Evolutionary conservation across 2,329 filamentous ascomycete species (phyloP), one percentile per base, ranked within the genome.

Genomic region (Xylariaceae sp.): DNA sequence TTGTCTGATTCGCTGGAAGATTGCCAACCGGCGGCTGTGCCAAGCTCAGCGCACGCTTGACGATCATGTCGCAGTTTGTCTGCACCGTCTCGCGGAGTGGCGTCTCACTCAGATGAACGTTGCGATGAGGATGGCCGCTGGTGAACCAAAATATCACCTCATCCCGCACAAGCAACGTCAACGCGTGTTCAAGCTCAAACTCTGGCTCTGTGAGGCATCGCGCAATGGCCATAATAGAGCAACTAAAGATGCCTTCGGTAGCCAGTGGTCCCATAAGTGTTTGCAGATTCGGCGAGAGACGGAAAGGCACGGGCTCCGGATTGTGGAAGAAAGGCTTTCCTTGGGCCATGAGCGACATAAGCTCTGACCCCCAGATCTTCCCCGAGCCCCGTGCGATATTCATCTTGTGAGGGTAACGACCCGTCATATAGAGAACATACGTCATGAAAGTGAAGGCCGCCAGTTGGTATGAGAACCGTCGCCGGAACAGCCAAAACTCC

Each of bases 141-240:
- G 89, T 95, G 68, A 92, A 92, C 94, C 94, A 99, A 77, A 92
- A 95, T 66, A 93, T 92, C 83, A 99, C 95, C 76, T 99, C 94
- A 70, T 99, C 94, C 5, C 94, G 86, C 63, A 99, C 94, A 74
- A 97, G 97, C 60, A 99, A 84, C 58, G 88, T 90, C 53, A 99
- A 83, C 61, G 95, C 91, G 74, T 97, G 92, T 72, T 96, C 94
- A n/a, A 99, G 83, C 74, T 97, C 92, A 69, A 85, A 83, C 71
- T 89, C 85, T 5, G 92, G 90, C 71, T 97, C 92, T 10, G 92
- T 95, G 62, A 99, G 82, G 75, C 91, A 96, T 51, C 94, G 86
- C 5, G 93, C 93, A 70, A 99, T 96, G 1, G 92, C 92, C 92
- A 99, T 97, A 68, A 99, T 83, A 1, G 91, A 88, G 68, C 89